A percentile compares a stretch with the other conserved stretches of the same genome.
Conservation (phyloP, 2,329 filamentous ascomycete genomes). For the Paecilomyces fulvus region DNA sequence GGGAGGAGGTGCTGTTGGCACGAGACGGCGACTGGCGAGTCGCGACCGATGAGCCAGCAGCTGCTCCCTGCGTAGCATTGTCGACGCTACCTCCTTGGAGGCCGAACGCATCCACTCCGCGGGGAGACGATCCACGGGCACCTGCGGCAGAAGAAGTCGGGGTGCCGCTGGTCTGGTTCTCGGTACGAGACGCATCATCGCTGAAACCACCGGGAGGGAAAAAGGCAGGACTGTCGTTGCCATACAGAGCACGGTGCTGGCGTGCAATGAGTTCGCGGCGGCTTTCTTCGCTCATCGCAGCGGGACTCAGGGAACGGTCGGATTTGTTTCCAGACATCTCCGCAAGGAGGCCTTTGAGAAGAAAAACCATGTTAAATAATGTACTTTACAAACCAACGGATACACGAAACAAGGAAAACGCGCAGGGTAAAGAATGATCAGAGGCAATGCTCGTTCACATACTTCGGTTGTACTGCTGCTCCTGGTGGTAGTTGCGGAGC, state of each 20-base stretch:
- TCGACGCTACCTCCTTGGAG: conserved; percentile 43
- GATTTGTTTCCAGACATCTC: conserved; percentile 68
- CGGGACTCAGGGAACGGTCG: conserved; percentile 76
- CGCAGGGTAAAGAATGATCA: conserved; percentile 27
- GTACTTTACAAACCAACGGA: conserved; percentile 36
- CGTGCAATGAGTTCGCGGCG: conserved; percentile 92
- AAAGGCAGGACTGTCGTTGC: conserved; percentile 59
- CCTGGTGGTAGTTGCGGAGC: conserved; percentile 98
- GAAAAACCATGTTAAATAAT: conserved; percentile 35
- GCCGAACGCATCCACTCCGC: conserved; percentile 65
- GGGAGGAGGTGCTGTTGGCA: conserved; percentile 78
- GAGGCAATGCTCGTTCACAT: conserved; percentile 35
- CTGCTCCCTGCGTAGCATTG: conserved; percentile 38
- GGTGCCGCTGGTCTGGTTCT: conserved; percentile 56
- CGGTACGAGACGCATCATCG: conserved; percentile 60
- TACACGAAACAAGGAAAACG: conserved; percentile 30
- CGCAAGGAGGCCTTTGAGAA: conserved; percentile 52
- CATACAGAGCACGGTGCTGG: conserved; percentile 90
- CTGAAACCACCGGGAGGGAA: conserved; percentile 59
- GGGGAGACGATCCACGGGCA: conserved; percentile 65
- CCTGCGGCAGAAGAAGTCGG: conserved; percentile 54
- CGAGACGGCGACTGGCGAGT: conserved; percentile 52
- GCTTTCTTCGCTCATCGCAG: conserved; percentile 87
- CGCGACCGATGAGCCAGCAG: conserved; percentile 34
- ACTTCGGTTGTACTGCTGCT: conserved; percentile 99